Base-by-base conservation (phyloP, 2,329 filamentous ascomycete genomes). In the Paracorniculantispora psalliotae region DNA sequence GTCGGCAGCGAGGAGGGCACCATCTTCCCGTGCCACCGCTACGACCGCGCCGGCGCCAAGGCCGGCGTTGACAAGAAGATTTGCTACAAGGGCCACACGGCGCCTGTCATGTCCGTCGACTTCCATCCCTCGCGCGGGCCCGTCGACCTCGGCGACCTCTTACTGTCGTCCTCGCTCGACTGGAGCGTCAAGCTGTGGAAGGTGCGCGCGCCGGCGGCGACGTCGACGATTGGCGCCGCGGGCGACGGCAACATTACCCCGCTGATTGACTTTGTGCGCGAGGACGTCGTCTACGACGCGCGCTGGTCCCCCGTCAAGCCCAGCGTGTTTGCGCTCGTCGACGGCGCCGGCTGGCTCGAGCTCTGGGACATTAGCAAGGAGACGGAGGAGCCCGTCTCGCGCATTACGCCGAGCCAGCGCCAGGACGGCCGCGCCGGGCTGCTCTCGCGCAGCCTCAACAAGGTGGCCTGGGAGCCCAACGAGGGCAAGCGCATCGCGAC, bases 181-280 rank as follows among this genome's bases (percentile, higher is more conserved):
- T 99, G 94, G 94, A 96, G 89, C 66, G 92, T 97, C 66, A 97
- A 96, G 76, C 79, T 99, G 17, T 99, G 94, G 94, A 94, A 94
- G 73, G 89, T 96, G 15, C 89, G 92, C 43, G 88, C 91, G 1
- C 90, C 90, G 1, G 88, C 89, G 0, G 87, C 88, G 2, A 87
- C 85, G 4, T 85, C 84, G 17, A 87, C 87, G 0, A 79, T 81
- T 26, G 80, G 77, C 13, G 73, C 76, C 25, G n/a, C n/a, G n/a
- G 65, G 78, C 65, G 79, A 83, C 63, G 76, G 78, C 44, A 72
- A 75, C 35, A 86, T 93, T 30, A 74, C 82, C 2, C 94, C 94
- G 0, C 79, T 99, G 26, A 81, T 97, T 13, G 92, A 97, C 63
- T 91, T 99, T 69, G 88, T 90, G 21, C 88, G 94, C 57, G 96